Conservation (phyloP, 306 rosid species). For the Lagenaria siceraria region DNA sequence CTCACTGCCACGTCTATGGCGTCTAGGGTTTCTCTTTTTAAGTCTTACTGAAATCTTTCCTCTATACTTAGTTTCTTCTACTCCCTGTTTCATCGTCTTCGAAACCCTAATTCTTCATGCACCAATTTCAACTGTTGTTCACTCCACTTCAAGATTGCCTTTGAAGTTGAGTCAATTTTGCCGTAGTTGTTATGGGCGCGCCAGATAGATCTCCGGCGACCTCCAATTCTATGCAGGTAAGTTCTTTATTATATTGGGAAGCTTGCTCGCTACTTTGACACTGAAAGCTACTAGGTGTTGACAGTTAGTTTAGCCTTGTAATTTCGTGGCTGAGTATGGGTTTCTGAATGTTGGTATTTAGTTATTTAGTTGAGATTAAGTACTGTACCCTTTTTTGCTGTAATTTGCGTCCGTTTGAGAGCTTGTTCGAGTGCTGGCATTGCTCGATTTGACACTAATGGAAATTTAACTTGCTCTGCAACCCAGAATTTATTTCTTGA, state of each 20-base stretch:
- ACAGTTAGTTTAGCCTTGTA: neutral
- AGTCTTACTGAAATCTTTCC: conserved; percentile 22
- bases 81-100: conserved; percentile 18
- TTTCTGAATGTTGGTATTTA: neutral
- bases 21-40: conserved; percentile 73
- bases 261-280: conserved; percentile 17
- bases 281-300: conserved; percentile 13
- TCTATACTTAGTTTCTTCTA: conserved; percentile 20
- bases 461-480: neutral
- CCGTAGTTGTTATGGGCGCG: conserved; percentile 59
- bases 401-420: neutral
- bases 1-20: conserved; percentile 45
- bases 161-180: conserved; percentile 11
- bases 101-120: conserved; percentile 57
- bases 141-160: conserved; percentile 2
- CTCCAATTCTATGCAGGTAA: conserved; percentile 88
- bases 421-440: neutral
- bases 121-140: conserved; percentile 6
- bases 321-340: conserved; percentile 23
- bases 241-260: conserved; percentile 15
- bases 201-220: conserved; percentile 68
- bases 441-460: neutral
- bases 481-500: neutral
- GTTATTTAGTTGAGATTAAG: neutral
- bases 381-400: neutral